Conservation (phyloP, 129 eudicot species). For the Centrapalus pauciflorus region DNA sequence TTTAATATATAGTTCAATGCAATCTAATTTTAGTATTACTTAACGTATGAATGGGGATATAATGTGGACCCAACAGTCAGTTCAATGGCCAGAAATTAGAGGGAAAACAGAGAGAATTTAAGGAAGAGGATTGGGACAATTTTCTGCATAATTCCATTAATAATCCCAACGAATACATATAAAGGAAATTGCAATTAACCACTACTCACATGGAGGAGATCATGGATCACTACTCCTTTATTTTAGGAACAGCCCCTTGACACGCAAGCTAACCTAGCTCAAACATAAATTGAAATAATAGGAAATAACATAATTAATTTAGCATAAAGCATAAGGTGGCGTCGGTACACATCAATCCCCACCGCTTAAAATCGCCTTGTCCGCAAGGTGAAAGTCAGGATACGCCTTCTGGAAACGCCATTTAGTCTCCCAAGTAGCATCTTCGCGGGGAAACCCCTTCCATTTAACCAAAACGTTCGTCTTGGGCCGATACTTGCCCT, state of each 20-base stretch:
- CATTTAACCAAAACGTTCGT: background rate
- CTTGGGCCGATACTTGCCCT: conserved; percentile 7
- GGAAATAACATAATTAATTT: conserved; percentile 4
- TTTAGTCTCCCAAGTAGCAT: background rate
- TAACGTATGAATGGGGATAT: too few relatives aligned
- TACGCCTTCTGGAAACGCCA: background rate
- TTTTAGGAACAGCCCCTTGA: conserved; percentile 8
- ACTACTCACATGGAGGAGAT: conserved; percentile 9
- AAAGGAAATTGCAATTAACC: background rate
- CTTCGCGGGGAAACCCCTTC: background rate
- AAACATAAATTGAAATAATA: conserved; percentile 6
- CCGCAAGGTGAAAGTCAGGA: conserved; percentile 3
- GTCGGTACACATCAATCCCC: background rate
- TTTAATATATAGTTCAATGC: too few relatives aligned
- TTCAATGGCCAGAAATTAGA: conserved; percentile 4
- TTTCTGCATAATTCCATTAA: conserved; percentile 8
- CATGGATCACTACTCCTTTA: background rate
- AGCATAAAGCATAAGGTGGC: background rate
- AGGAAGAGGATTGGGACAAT: conserved; percentile 4
- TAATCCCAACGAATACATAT: background rate
- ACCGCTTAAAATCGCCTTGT: background rate
- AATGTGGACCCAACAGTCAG: background rate
- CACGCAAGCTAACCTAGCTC: background rate
- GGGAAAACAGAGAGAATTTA: conserved; percentile 6
- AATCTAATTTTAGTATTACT: too few relatives aligned